Conservation (phyloP, 2,329 filamentous ascomycete genomes). For the Bipolaris sorokiniana region DNA sequence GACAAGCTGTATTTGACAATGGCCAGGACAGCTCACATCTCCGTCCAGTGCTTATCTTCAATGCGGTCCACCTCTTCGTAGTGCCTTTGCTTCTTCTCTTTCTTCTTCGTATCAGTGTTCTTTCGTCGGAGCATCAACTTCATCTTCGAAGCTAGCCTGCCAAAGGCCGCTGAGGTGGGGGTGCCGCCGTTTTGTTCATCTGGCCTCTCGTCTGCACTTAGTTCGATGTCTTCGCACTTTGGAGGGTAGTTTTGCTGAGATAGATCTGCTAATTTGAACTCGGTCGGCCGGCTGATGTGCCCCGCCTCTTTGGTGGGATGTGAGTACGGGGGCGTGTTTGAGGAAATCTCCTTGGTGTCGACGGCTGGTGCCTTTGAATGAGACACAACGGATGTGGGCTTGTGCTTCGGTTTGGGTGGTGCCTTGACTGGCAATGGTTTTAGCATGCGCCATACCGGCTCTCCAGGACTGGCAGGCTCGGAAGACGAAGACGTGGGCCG, state of each 20-base stretch:
- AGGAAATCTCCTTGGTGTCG: constrained; percentile 13
- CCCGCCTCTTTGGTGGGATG: constrained; percentile 23
- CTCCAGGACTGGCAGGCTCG: constrained; percentile 32
- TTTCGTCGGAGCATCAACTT: constrained; percentile 39
- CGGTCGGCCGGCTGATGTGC: constrained; percentile 4
- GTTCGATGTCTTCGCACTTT: constrained; percentile 21
- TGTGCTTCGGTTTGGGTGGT: constrained; percentile 11
- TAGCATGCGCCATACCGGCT: constrained; percentile 46
- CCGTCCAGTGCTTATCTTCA: constrained; percentile 47
- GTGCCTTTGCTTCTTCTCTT: constrained; percentile 32
- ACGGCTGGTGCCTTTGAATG: constrained; percentile 16
- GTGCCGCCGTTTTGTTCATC: constrained; percentile 19
- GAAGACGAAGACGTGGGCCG: constrained; percentile 39
- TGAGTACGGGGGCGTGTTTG: constrained; percentile 16
- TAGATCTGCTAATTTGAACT: constrained; percentile 15
- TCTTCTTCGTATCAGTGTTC: constrained; percentile 32
- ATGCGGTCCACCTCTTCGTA: constrained; percentile 38
- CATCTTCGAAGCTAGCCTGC: constrained; percentile 40
- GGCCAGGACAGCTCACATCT: constrained; percentile 33
- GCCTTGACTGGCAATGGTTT: constrained; percentile 26
- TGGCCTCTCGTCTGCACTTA: constrained; percentile 13
- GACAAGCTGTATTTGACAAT: neutral
- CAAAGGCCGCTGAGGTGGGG: constrained; percentile 29
- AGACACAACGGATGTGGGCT: neutral
- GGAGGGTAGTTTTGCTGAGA: constrained; percentile 24